A percentile compares a stretch with the other conserved stretches of the same genome.
These are phyloP conservation scores for Trypanosoma lewisi DNA, from an alignment of 208 protist species.

Conservation along the genomic window DNA sequence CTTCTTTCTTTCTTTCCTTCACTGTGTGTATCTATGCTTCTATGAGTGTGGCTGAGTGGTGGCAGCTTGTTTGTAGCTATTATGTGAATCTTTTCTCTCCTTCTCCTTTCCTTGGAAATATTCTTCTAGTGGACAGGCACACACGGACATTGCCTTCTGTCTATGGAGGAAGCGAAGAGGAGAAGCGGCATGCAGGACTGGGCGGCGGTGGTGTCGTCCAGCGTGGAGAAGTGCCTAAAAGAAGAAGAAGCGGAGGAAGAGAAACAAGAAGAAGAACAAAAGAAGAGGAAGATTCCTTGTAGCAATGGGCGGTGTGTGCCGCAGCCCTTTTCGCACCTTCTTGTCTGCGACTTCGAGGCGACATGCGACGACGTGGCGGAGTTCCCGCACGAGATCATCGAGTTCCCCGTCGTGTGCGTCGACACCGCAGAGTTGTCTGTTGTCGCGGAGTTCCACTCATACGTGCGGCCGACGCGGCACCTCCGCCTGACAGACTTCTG, in stretches of 20 bases:
- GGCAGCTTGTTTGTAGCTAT: background rate
- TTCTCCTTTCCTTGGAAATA: too few species aligned
- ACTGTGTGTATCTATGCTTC: too few species aligned
- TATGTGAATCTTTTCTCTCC: background rate
- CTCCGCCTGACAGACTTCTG: conserved; percentile 90
- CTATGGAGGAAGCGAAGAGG: too few species aligned
- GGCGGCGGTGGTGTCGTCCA: conserved; percentile 4
- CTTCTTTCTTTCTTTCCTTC: too few species aligned
- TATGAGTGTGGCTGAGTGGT: too few species aligned
- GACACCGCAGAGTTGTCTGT: conserved; percentile 61
- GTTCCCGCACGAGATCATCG: conserved; percentile 95
- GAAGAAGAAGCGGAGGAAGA: conserved; percentile 19
- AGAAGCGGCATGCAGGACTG: background rate
- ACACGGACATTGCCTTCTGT: too few species aligned
- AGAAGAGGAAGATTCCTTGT: conserved; percentile 18
- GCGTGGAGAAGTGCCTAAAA: background rate
- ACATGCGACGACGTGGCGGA: conserved; percentile 73
- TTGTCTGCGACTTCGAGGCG: conserved; percentile 92
- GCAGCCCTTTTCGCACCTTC: conserved; percentile 88
- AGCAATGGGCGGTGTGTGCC: conserved; percentile 38
- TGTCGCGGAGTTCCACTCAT: conserved; percentile 88
- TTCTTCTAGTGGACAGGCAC: too few species aligned
- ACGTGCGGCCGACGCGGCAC: conserved; percentile 83
- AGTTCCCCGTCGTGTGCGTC: conserved; percentile 93
- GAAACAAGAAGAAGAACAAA: conserved; percentile 36